Evolutionary conservation across 108 stramenopile genomes (phyloP), one percentile per base, ranked within the genome.

Genomic region (Skeletonema menzelii): DNA sequence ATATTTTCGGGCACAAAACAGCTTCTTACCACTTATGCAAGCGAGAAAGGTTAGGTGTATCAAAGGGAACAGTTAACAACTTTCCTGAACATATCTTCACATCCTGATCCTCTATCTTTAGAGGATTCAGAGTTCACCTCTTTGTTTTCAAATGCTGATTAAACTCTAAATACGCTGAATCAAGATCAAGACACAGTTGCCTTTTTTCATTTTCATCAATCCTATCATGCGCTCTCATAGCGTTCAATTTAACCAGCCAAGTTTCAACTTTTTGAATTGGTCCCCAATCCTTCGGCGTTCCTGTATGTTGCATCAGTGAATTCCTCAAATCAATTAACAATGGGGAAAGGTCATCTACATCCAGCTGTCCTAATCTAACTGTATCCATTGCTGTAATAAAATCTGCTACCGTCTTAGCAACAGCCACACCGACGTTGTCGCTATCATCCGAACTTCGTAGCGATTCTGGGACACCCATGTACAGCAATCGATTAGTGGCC

Each of bases 381-480:
- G 92, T 95, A 72, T 99, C 99, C 98, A 99, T 99, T 38, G 94
- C 82, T 6, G 97, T 99, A 78, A 99, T 99, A 76, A 99, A 98
- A 70, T 89, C 80, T 81, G 97, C 93, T 56, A 93, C 95, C 37
- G 96, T 90, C 68, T 96, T 94, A 0, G 94, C 95, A 8, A 96
- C 94, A 38, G 88, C 87, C 8, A 94, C 91, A 1, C 90, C 93
- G 14, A 89, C 86, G 15, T 83, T 80, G 31, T 75, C 34, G 15
- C 63, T 58, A 15, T 79, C 86, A 67, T 55, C 85, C 26, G 75
- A 61, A 19, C 73, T 67, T 57, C 94, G 84, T 35, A 97, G 86
- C 34, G 92, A 92, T 64, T 97, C 97, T 17, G 98, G 98, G 14
- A 98, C 97, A 13, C 97, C 97, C 82, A 91, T 80, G 12, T 69